Base-by-base conservation (phyloP, 2,329 filamentous ascomycete species). In the Sporothrix sp. region DNA sequence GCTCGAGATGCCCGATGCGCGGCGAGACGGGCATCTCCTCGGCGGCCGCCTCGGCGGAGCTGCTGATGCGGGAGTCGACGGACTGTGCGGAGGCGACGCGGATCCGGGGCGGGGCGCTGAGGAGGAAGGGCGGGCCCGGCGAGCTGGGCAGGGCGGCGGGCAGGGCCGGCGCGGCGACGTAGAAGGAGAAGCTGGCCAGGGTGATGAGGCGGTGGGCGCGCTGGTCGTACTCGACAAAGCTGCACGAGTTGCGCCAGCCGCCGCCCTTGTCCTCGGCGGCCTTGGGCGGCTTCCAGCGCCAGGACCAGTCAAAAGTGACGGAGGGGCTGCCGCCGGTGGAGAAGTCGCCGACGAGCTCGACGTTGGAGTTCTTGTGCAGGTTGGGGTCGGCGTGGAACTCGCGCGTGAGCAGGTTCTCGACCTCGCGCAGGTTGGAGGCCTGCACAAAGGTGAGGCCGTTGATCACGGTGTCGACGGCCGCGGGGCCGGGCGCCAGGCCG, bases 371-470 rank as follows among this genome's bases (percentile, higher is more conserved):
- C 65, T 95, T 97, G 71, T 98, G 93, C 51, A 98, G 73, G 62
- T 98, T 98, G 1, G 93, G 93, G 62, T 98, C 89, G 58, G 91
- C 89, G 59, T 97, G 89, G 61, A 98, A 97, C 66, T 98, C 93
- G 59, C 90, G 78, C 14, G 91, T 97, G 43, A 97, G 84, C 42
- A 98, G 72, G 58, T 93, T 96, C 62, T 97, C 93, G 49, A 98
- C 79, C 61, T 98, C 93, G 67, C 80, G 85, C 28, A 81, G 71
- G 48, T 82, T 95, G 1, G 90, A 87, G 37, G 87, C 91, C 65
- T 91, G 91, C 55, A 94, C 85, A 65, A 90, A 97, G 8, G 93
- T 98, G 55, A 98, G 75, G 47, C 91, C 89, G 54, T 84, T 89
- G 61, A 98, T 85, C 50, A 76, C 75, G 2, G 89, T 93, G 60